phyloP scores from a whole-genome alignment of 805 yeast genomes.

The Myxozyma kluyveri region DNA sequence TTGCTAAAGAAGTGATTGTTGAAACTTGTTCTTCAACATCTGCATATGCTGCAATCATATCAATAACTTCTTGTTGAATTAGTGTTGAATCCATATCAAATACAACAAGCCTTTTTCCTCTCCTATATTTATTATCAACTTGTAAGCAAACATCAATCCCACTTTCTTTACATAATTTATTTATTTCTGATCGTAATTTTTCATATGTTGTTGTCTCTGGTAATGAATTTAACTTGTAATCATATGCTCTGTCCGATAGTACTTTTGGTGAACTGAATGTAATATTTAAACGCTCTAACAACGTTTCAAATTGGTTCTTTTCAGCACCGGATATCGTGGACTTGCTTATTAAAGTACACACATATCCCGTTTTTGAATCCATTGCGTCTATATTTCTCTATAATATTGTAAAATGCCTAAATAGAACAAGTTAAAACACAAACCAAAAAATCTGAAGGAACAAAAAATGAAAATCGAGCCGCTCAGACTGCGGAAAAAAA shows the following conservation, averaged over 20 bases:
- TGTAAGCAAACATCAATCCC: constrained; percentile 22
- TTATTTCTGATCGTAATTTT: constrained; percentile 4
- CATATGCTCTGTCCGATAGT: constrained; percentile 22
- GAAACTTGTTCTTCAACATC: constrained; percentile 83
- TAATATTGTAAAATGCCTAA: background rate
- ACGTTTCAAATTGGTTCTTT: constrained; percentile 2
- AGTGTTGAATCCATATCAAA: constrained; percentile 98
- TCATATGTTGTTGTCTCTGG: constrained; percentile 5
- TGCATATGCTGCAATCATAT: constrained; percentile 92
- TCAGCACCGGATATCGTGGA: constrained; percentile 7
- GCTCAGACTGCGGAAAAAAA: too few relatives aligned
- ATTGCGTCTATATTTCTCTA: background rate
- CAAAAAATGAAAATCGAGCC: too few relatives aligned
- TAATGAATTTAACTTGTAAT: constrained; percentile 8
- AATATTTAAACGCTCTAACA: constrained; percentile 1
- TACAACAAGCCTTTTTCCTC: constrained; percentile 54
- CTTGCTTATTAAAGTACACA: constrained; percentile 16
- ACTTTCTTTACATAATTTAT: constrained; percentile 9
- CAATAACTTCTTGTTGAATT: constrained; percentile 95
- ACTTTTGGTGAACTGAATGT: background rate
- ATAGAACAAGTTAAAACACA: too few relatives aligned
- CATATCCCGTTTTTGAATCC: constrained; percentile 1
- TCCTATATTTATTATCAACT: constrained; percentile 10
- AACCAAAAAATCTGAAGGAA: too few relatives aligned
- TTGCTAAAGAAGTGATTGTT: constrained; percentile 82